Evolutionary conservation across 2,329 filamentous ascomycete genomes (phyloP).

Genomic region (Diaporthe citrichinensis): DNA sequence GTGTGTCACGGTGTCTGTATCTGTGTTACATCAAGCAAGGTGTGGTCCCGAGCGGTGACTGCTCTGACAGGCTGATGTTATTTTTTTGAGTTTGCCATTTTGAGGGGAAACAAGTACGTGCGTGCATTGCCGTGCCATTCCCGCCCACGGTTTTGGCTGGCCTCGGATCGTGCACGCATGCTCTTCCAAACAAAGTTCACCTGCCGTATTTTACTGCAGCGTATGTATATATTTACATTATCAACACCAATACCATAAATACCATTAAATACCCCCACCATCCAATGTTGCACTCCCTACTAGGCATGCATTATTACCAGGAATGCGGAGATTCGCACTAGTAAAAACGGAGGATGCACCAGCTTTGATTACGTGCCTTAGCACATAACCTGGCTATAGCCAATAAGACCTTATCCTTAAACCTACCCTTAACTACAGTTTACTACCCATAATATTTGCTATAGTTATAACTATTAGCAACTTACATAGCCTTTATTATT

Average conservation of each 20-base stretch:
- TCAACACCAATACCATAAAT: background rate
- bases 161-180: background rate
- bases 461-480: too few species aligned
- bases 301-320: background rate
- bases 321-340: too few species aligned
- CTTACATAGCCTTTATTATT: too few species aligned
- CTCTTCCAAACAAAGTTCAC: background rate
- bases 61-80: constrained; percentile 2
- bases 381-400: too few species aligned
- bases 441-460: too few species aligned
- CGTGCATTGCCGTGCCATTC: background rate
- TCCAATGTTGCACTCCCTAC: background rate
- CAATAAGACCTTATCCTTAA: too few species aligned
- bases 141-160: background rate
- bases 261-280: background rate
- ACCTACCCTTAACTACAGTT: too few species aligned
- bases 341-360: too few species aligned
- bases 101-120: constrained; percentile 1
- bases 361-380: too few species aligned
- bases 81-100: constrained; percentile 3
- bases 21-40: background rate
- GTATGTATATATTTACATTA: constrained; percentile 22
- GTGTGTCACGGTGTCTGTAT: too few species aligned
- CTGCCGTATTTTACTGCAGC: constrained; percentile 16
- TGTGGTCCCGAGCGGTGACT: background rate